phyloP scores from a whole-genome alignment of 495 filamentous ascomycete genomes.

The Xylaria acuta region DNA sequence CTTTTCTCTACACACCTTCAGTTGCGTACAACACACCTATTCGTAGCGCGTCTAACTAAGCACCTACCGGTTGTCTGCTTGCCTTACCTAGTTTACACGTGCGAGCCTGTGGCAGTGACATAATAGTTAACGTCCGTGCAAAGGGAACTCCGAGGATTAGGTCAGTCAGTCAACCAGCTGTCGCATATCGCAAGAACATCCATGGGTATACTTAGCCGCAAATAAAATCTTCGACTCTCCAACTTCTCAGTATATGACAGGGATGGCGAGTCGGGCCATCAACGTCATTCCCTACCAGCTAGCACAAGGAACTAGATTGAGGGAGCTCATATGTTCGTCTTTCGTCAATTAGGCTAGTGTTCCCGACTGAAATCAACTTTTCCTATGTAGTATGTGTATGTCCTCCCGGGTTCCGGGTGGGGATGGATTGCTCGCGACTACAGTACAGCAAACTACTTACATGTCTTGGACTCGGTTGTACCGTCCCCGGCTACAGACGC shows the following conservation, averaged over 20 bases:
- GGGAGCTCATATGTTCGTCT: background rate
- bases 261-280: background rate
- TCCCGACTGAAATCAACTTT: background rate
- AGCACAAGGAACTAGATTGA: background rate
- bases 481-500: conserved; percentile 19
- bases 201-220: background rate
- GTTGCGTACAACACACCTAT: background rate
- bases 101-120: conserved; percentile 9
- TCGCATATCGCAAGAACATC: background rate
- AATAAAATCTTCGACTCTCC: background rate
- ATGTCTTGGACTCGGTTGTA: conserved; percentile 19
- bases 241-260: background rate
- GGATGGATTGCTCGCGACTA: no score
- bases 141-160: conserved; percentile 23
- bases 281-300: background rate
- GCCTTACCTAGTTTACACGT: background rate
- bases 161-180: background rate
- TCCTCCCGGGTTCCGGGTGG: conserved; percentile 14
- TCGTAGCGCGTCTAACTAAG: background rate
- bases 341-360: background rate
- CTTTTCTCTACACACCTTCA: background rate
- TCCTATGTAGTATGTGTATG: background rate
- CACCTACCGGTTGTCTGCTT: background rate
- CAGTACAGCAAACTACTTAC: no score
- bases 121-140: conserved; percentile 7